Conservation (phyloP, 2,329 filamentous ascomycete species). For the Ceratocystis albifundus region DNA sequence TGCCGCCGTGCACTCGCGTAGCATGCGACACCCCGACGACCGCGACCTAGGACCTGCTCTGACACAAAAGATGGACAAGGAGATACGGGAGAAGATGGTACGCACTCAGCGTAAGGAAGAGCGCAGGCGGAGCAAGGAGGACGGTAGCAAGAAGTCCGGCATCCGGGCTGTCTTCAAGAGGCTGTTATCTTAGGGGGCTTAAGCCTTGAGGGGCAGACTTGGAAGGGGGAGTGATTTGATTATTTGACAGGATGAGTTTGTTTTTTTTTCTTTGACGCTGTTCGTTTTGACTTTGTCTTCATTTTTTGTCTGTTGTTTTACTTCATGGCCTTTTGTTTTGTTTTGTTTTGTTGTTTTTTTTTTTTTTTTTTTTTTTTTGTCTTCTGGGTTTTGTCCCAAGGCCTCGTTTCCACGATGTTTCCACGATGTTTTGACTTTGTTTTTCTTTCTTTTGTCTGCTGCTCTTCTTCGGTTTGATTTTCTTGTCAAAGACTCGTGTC, state of each 20-base stretch:
- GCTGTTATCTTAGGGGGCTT: constrained; percentile 16
- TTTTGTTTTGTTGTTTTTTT: no score
- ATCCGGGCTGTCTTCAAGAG: constrained; percentile 23
- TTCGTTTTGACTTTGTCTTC: not conserved
- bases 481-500: not conserved
- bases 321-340: not conserved
- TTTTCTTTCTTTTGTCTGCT: constrained; percentile 3
- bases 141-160: constrained; percentile 22
- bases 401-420: not conserved
- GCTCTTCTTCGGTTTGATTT: not conserved
- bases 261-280: not conserved
- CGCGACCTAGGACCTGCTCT: not conserved
- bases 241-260: not conserved
- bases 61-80: constrained; percentile 10
- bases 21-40: not conserved
- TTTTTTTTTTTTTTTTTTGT: no score
- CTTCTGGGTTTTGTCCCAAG: not conserved
- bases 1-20: not conserved
- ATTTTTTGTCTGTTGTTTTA: not conserved
- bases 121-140: constrained; percentile 23
- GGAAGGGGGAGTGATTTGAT: not conserved
- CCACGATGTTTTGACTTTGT: not conserved
- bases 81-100: constrained; percentile 5
- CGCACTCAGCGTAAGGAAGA: constrained; percentile 16
- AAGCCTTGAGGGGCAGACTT: not conserved